Evolutionary conservation across 2,329 filamentous ascomycete genomes (phyloP).

Genomic region (Hypomyces rosellus): DNA sequence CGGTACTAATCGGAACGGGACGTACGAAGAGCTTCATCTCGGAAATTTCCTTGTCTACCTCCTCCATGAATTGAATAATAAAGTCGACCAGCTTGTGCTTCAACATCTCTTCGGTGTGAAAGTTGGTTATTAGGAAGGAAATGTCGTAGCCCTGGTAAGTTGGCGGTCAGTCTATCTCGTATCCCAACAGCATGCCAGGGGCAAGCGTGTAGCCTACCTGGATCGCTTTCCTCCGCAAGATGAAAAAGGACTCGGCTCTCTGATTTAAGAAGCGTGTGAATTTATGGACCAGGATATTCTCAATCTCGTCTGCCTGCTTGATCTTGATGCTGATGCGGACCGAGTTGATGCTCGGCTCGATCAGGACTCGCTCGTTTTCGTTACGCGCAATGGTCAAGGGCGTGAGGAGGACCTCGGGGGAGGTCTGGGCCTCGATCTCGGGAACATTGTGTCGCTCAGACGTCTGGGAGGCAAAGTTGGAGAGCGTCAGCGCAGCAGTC

Average conservation of each 20-base stretch:
- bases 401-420: conserved; percentile 88
- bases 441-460: conserved; percentile 97
- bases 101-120: conserved; percentile 96
- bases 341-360: conserved; percentile 95
- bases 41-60: conserved; percentile 99
- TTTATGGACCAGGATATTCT: conserved; percentile 96
- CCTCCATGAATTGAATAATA: conserved; percentile 99
- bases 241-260: conserved; percentile 94
- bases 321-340: conserved; percentile 97
- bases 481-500: conserved; percentile 79
- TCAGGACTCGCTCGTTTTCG: conserved; percentile 92
- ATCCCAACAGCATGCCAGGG: neutral
- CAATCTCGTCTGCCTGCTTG: conserved; percentile 98
- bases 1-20: conserved; percentile 15
- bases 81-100: conserved; percentile 99
- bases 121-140: conserved; percentile 97
- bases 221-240: conserved; percentile 88
- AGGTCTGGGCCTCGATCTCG: conserved; percentile 88
- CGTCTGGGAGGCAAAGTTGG: conserved; percentile 96
- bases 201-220: conserved; percentile 54
- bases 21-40: conserved; percentile 99
- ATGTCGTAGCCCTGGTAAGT: conserved; percentile 81
- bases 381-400: conserved; percentile 88
- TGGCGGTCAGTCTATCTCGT: conserved; percentile 17
- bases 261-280: conserved; percentile 96